These are phyloP conservation scores for Boletus barrowsii DNA, from an alignment of 768 basidiomycete species.

Conservation along the genomic window DNA sequence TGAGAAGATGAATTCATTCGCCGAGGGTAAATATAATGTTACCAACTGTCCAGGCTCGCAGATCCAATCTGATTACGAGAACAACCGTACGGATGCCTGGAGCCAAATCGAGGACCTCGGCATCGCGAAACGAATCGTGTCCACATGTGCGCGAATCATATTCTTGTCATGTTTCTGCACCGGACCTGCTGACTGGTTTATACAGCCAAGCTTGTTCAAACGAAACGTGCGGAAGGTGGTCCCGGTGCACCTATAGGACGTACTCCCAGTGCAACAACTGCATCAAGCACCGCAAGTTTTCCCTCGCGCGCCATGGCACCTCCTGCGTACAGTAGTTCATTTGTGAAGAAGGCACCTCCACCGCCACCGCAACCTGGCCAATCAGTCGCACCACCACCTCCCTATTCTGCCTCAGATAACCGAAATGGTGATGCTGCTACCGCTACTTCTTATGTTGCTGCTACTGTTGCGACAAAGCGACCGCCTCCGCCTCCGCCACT, in stretches of 20 bases:
- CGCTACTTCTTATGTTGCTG: conserved; percentile 18
- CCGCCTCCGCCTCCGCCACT: conserved; percentile 92
- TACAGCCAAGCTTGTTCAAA: conserved; percentile 67
- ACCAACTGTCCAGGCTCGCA: conserved; percentile 61
- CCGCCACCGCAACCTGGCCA: conserved; percentile 30
- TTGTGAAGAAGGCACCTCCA: conserved; percentile 43
- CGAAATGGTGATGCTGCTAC: conserved; percentile 30
- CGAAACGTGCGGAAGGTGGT: conserved; percentile 37
- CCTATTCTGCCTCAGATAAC: conserved; percentile 21
- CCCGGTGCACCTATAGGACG: conserved; percentile 36
- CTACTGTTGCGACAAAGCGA: conserved; percentile 50
- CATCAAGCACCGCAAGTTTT: conserved; percentile 28
- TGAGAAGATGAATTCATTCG: conserved; percentile 89
- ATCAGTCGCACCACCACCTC: conserved; percentile 44
- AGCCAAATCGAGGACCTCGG: conserved; percentile 72
- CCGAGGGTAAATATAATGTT: conserved; percentile 74
- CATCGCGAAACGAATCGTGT: conserved; percentile 80
- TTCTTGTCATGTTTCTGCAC: neutral
- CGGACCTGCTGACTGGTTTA: conserved; percentile 7
- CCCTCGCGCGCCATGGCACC: conserved; percentile 26
- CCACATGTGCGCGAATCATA: conserved; percentile 62
- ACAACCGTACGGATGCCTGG: conserved; percentile 79
- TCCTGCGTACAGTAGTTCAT: conserved; percentile 24
- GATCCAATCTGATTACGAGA: conserved; percentile 75
- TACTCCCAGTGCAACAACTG: conserved; percentile 23